Conservation (phyloP, 305 asterid genomes). For the Salvia sclarea region DNA sequence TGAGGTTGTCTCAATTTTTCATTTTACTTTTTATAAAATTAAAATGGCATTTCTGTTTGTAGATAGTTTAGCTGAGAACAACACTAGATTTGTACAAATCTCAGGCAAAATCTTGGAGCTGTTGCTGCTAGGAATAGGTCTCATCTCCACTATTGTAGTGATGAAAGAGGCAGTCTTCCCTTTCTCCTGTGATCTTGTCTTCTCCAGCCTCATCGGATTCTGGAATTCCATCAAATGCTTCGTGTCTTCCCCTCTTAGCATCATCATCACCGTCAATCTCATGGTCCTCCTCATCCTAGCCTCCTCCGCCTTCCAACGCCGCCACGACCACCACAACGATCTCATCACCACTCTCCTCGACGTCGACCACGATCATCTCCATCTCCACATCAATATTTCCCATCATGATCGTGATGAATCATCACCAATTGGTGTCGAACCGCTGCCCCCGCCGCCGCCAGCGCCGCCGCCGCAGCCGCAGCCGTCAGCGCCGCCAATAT, state of each 20-base stretch:
- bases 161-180: constrained; percentile 28
- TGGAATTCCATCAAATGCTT: constrained; percentile 37
- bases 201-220: constrained; percentile 34
- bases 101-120: constrained; percentile 39
- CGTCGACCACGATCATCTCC: background rate
- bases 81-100: constrained; percentile 24
- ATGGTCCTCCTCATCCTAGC: constrained; percentile 40
- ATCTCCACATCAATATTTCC: background rate
- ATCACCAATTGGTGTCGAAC: constrained; percentile 14
- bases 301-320: constrained; percentile 38
- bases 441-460: background rate
- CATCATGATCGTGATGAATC: constrained; percentile 9
- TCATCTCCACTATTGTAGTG: constrained; percentile 35
- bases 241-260: constrained; percentile 41
- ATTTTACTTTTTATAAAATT: too few relatives aligned
- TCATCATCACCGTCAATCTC: constrained; percentile 41
- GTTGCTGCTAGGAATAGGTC: constrained; percentile 43
- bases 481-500: constrained; percentile 16
- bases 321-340: background rate
- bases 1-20: background rate
- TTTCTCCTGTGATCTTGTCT: constrained; percentile 35
- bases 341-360: background rate
- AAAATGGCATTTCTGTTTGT: constrained; percentile 35
- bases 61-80: constrained; percentile 30
- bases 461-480: constrained; percentile 25